Evolutionary conservation across 345 rosid species (phyloP).

Genomic region (Punica granatum): DNA sequence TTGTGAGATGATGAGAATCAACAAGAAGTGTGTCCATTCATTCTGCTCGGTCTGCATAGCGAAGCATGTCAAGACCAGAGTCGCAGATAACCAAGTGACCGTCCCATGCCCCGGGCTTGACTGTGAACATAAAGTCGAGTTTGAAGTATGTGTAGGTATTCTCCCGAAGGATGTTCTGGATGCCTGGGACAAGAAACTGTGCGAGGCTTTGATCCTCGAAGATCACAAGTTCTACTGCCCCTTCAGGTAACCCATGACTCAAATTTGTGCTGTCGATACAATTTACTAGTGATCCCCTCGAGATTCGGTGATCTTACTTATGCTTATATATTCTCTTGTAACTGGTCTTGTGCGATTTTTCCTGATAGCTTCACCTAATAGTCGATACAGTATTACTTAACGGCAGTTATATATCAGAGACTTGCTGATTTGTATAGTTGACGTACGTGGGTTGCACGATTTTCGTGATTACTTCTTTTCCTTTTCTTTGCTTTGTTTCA

Average conservation of each 20-base stretch:
- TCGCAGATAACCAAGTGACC: neutral
- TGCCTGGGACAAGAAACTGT: conserved; percentile 38
- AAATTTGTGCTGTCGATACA: too few species aligned
- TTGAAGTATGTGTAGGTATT: conserved; percentile 21
- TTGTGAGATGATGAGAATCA: conserved; percentile 19
- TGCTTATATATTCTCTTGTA: too few species aligned
- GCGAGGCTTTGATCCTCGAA: conserved; percentile 33
- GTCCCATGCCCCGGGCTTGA: conserved; percentile 25
- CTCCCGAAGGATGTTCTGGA: conserved; percentile 35
- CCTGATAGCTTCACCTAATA: too few species aligned
- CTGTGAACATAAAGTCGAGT: conserved; percentile 29
- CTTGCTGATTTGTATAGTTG: too few species aligned
- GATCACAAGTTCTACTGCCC: conserved; percentile 44
- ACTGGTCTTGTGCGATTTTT: too few species aligned
- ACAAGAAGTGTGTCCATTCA: conserved; percentile 36
- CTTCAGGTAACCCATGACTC: conserved; percentile 13
- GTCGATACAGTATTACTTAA: too few species aligned
- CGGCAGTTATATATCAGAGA: too few species aligned
- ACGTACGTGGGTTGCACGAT: too few species aligned
- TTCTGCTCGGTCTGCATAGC: conserved; percentile 38
- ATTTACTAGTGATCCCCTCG: neutral
- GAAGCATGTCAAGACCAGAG: conserved; percentile 2
- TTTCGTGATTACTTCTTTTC: too few species aligned
- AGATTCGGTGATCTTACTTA: too few species aligned
- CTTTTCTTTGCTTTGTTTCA: too few species aligned